These are phyloP conservation scores for Salicornia ramosissima DNA, from an alignment of 148 eudicot species.

Conservation along the genomic window DNA sequence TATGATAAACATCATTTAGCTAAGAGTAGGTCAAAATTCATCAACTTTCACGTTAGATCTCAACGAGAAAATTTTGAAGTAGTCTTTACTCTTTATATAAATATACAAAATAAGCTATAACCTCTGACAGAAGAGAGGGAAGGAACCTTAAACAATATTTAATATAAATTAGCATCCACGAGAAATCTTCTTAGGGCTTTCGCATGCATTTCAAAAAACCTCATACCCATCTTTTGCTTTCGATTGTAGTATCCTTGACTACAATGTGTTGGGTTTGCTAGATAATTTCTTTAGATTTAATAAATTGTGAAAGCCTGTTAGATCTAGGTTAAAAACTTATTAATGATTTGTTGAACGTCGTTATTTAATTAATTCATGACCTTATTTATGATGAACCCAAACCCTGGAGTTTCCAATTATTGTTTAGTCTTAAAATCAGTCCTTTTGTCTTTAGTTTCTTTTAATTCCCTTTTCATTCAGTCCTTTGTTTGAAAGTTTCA, in stretches of 20 bases:
- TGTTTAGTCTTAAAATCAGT: no score
- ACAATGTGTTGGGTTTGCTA: background rate
- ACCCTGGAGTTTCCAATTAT: no score
- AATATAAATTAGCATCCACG: conserved; percentile 1
- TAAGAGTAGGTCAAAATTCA: background rate
- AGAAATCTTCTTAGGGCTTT: background rate
- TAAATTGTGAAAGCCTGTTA: no score
- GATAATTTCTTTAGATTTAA: no score
- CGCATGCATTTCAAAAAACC: background rate
- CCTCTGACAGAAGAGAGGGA: background rate
- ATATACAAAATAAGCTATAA: background rate
- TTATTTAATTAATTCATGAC: no score
- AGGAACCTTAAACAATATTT: background rate
- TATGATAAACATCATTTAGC: background rate
- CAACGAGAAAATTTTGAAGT: background rate
- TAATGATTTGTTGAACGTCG: no score
- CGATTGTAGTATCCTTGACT: background rate
- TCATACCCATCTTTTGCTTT: background rate
- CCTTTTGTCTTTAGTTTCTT: no score
- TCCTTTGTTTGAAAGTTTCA: no score
- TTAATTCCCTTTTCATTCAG: no score
- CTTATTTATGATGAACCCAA: no score
- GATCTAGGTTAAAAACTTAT: no score
- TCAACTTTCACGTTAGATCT: background rate
- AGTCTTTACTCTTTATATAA: background rate